Evolutionary conservation across 164 flowering plant genomes (phyloP), one percentile per base, ranked within the genome.

Genomic region (Liquidambar formosana): DNA sequence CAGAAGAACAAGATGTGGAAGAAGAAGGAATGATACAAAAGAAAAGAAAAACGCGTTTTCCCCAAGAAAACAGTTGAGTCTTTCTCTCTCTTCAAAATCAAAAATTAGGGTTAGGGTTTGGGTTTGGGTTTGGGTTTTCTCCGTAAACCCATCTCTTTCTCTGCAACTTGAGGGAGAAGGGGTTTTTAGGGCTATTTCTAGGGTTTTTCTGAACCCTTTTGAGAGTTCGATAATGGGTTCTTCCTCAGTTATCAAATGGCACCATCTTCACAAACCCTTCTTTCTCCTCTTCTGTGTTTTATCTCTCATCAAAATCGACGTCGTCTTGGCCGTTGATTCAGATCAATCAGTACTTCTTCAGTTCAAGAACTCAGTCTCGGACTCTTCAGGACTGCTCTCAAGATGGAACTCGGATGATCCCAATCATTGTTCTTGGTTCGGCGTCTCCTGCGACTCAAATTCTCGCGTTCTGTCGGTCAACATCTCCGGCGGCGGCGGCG

Each of bases 341-440:
- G 89, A 85, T 69, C 72, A 73, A 76, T 75, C 86, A 21, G 80
- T 73, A 33, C 81, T 88, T 5, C 74, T 88, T 57, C 77, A 79
- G 83, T 66, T 86, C 74, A 88, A 83, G 71, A 73, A 66, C 54
- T 83, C 92, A 8, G 70, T 88, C 47, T 75, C 82, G 1, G 92
- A 88, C 74, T 69, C 86, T 9, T 63, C 72, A 0, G 84, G 86
- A 16, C 26, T 82, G 56, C 83, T 88, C 27, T 75, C 85, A 5
- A 67, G 73, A 70, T 88, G 92, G 92, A 33, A 26, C 41, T 58
- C 57, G 45, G 44, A 18, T 15, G 43, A 33, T 56, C 26, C 74
- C 16, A 46, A 73, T 56, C 79, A 82, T 84, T 88, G 92, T 61
- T 66, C 76, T 1, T 88, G 92, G 92, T 10, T 2, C 21, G 92